Evolutionary conservation across 768 basidiomycete genomes (phyloP), one percentile per base, ranked within the genome.

Genomic region (Pilatotrama ljubarskyi): DNA sequence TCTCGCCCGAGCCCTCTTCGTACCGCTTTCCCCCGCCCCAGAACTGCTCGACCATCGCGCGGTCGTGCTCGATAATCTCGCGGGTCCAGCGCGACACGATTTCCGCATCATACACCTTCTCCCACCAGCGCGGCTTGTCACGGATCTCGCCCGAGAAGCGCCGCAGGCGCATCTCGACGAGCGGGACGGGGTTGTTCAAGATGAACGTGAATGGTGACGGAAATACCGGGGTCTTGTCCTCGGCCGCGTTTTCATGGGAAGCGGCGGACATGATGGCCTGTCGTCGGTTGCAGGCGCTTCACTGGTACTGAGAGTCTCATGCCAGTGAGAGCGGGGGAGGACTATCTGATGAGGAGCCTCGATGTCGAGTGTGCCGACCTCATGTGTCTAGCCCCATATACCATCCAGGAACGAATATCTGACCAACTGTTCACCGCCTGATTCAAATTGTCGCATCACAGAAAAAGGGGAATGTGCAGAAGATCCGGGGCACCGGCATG

Each of bases 91-190:
- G 58, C 0, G 41, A 22, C 5, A 56, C 53, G 40, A 66, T 59
- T 17, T 26, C 43, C 29, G 38, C 43, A 15, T 66, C 57, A 36
- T 51, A 10, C n/a, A 64, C 49, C 59, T 66, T 66, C 55, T 62
- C 57, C 55, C 62, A 64, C 65, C 65, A 66, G 11, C 47, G 36
- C 3, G 55, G 51, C 43, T 66, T 66, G 10, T 50, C 50, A n/a
- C 38, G 38, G 6, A 64, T 66, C 25, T 43, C 37, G 20, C 48
- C 24, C 22, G 56, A 37, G 29, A 65, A 55, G 18, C 26, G 41
- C 14, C 57, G 61, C 35, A 66, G 55, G 25, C 61, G 61, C 5
- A 57, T 29, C 50, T 66, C 64, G 35, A 63, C 46, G 49, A 66
- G 61, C 13, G 55, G 38, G 46, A 47, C 26, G 2, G 53, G 49